These are phyloP conservation scores for Alternaria viburni DNA, from an alignment of 2,329 filamentous ascomycete species.

Conservation along the genomic window DNA sequence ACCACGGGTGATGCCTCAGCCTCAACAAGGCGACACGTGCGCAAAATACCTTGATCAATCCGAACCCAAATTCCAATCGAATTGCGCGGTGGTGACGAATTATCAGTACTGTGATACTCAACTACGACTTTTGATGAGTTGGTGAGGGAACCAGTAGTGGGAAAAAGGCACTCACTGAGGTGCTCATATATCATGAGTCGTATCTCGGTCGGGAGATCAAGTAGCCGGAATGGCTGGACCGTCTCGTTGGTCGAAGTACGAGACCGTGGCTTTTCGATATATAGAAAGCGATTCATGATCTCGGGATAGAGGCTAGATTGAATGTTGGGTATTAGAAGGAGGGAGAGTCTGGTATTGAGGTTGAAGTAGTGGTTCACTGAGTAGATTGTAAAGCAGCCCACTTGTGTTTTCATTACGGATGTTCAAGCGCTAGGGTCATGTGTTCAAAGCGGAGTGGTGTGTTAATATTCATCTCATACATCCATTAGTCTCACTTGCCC, in stretches of 20 bases:
- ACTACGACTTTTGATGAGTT: neutral
- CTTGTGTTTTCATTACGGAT: neutral
- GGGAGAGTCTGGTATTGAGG: neutral
- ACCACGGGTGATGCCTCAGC: neutral
- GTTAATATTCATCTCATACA: neutral
- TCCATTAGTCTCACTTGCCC: slow-evolving; percentile 9
- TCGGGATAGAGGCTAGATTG: neutral
- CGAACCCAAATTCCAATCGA: neutral
- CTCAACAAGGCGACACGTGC: neutral
- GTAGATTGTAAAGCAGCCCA: neutral
- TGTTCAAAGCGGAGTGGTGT: neutral
- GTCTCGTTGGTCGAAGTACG: neutral
- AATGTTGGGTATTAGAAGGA: neutral
- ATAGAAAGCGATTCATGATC: neutral
- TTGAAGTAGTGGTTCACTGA: neutral
- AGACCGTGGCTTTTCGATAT: neutral
- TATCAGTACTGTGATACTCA: neutral
- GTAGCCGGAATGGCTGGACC: neutral
- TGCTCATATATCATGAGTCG: neutral
- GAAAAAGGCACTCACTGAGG: neutral
- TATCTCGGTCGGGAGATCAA: neutral
- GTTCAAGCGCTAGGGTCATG: neutral
- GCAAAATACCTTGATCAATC: neutral
- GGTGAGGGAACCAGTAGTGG: neutral
- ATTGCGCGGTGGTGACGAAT: neutral